Percentiles rank a stretch among this genome's conserved stretches.
These are phyloP conservation scores for Quillaja saponaria DNA, from an alignment of 306 rosid species.

Conservation along the genomic window DNA sequence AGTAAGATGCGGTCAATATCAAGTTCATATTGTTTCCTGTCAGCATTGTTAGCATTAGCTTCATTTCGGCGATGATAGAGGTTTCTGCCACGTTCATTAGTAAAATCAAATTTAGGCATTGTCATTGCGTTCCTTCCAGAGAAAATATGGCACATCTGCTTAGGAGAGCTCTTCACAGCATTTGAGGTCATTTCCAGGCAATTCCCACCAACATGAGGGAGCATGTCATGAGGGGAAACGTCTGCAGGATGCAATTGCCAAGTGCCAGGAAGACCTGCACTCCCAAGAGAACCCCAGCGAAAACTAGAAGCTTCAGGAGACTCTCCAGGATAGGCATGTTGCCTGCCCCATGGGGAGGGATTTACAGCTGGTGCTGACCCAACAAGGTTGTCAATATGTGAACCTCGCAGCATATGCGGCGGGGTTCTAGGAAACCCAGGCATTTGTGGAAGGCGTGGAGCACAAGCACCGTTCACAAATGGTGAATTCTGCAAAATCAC, in stretches of 20 bases:
- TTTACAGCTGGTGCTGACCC: conserved; percentile 85
- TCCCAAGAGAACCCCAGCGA: conserved; percentile 69
- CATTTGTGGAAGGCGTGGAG: conserved; percentile 57
- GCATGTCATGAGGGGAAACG: conserved; percentile 50
- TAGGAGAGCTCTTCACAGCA: conserved; percentile 60
- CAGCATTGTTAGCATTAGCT: conserved; percentile 56
- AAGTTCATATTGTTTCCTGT: conserved; percentile 76
- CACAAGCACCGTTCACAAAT: conserved; percentile 53
- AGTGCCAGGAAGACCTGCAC: conserved; percentile 57
- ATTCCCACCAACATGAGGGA: conserved; percentile 67
- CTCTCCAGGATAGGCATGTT: conserved; percentile 56
- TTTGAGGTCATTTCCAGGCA: conserved; percentile 53
- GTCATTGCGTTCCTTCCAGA: conserved; percentile 67
- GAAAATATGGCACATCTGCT: conserved; percentile 58
- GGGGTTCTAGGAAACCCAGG: conserved; percentile 62
- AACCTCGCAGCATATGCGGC: conserved; percentile 56
- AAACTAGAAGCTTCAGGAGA: conserved; percentile 71
- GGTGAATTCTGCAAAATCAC: conserved; percentile 70
- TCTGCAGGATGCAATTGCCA: conserved; percentile 67
- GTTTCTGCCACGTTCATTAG: conserved; percentile 70
- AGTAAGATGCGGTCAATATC: conserved; percentile 63
- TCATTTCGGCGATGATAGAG: conserved; percentile 73
- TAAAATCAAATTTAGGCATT: conserved; percentile 65
- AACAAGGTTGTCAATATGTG: conserved; percentile 62
- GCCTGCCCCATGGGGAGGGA: conserved; percentile 75